phyloP scores from a whole-genome alignment of 106 monocot species.

The Platanthera zijinensis region DNA sequence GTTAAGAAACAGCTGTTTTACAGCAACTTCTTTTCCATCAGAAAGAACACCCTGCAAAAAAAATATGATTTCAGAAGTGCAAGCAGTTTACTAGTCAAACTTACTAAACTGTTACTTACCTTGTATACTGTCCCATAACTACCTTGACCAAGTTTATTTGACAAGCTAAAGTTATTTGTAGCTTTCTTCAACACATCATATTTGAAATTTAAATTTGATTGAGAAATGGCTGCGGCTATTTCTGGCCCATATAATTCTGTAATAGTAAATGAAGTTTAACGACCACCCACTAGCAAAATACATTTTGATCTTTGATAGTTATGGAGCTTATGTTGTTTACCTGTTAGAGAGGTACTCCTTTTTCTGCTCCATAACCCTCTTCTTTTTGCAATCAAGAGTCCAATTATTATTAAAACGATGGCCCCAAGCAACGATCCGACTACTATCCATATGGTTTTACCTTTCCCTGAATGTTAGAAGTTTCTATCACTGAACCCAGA shows the following conservation, averaged over 20 bases:
- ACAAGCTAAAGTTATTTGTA: slow-evolving; percentile 34
- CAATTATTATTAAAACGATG: slow-evolving; percentile 24
- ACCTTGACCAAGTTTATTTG: slow-evolving; percentile 62
- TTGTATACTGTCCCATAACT: slow-evolving; percentile 61
- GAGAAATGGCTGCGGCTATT: slow-evolving; percentile 33
- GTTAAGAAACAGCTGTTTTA: slow-evolving; percentile 57
- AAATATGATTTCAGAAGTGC: neutral
- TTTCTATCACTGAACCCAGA: slow-evolving; percentile 1
- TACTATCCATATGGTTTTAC: slow-evolving; percentile 21
- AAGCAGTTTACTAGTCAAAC: slow-evolving; percentile 1
- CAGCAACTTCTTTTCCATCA: slow-evolving; percentile 61
- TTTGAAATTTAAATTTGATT: slow-evolving; percentile 53
- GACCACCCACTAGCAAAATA: neutral
- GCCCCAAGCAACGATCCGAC: slow-evolving; percentile 22
- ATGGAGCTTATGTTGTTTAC: slow-evolving; percentile 11
- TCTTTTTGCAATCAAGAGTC: slow-evolving; percentile 26
- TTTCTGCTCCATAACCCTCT: slow-evolving; percentile 9
- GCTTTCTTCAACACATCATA: slow-evolving; percentile 50
- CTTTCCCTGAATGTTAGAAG: slow-evolving; percentile 15
- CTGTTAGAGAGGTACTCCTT: slow-evolving; percentile 21
- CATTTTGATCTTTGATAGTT: neutral
- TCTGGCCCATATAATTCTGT: slow-evolving; percentile 34
- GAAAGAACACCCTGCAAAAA: slow-evolving; percentile 41
- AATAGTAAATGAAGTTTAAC: neutral
- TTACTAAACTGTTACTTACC: slow-evolving; percentile 20